These are phyloP conservation scores for Striga hermonthica DNA, from an alignment of 305 asterid species.

Conservation along the genomic window DNA sequence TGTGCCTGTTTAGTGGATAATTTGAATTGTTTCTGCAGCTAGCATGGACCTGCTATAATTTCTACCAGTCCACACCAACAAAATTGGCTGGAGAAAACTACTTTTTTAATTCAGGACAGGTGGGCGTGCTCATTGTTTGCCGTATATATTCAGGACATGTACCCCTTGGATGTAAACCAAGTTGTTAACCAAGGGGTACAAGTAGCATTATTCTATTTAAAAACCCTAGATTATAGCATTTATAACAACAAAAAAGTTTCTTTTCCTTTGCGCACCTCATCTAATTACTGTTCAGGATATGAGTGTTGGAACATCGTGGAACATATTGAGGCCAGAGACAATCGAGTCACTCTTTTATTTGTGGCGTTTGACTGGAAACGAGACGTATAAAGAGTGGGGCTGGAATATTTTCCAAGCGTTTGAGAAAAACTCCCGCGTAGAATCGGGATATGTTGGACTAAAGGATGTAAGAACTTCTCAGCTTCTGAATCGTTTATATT, in stretches of 20 bases:
- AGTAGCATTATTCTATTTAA: too few relatives aligned
- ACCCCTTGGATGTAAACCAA: too few relatives aligned
- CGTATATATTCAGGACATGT: too few relatives aligned
- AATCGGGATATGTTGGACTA: conserved; percentile 90
- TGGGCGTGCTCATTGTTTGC: conserved; percentile 15
- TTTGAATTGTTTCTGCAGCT: conserved; percentile 53
- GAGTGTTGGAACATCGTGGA: conserved; percentile 99
- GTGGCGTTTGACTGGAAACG: conserved; percentile 96
- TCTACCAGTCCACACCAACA: conserved; percentile 89
- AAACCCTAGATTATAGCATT: conserved; percentile 8
- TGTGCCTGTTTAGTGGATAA: conserved; percentile 27
- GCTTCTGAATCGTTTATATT: conserved; percentile 9
- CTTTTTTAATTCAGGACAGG: conserved; percentile 76
- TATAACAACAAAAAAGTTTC: conserved; percentile 3
- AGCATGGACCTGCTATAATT: conserved; percentile 99
- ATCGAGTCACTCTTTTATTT: conserved; percentile 96
- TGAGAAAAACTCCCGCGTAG: conserved; percentile 88
- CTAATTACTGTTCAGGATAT: conserved; percentile 47
- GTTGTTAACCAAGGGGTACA: too few relatives aligned
- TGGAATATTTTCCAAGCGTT: conserved; percentile 98
- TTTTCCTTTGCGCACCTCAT: conserved; percentile 11
- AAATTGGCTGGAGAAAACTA: conserved; percentile 99
- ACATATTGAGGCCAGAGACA: conserved; percentile 98
- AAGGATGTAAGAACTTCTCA: conserved; percentile 72
- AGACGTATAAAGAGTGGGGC: conserved; percentile 99